Conservation (phyloP, 2,329 filamentous ascomycete species). For the Ascochyta clinopodiicola region DNA sequence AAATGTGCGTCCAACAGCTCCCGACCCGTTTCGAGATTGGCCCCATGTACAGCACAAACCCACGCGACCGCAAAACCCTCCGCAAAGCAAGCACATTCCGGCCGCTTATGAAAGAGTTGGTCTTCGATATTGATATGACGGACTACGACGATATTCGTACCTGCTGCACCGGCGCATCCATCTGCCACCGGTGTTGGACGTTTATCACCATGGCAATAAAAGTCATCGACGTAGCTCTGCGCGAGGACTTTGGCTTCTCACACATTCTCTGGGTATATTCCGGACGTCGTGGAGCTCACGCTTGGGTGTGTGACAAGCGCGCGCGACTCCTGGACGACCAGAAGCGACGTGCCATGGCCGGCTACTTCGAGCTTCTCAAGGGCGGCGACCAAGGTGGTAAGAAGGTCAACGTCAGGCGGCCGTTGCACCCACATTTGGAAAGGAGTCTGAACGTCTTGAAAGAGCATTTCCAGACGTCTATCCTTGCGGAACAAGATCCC, state of each 20-base stretch:
- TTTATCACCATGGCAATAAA: slow-evolving; percentile 99
- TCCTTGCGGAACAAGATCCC: slow-evolving; percentile 85
- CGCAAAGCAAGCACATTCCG: slow-evolving; percentile 82
- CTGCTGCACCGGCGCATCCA: slow-evolving; percentile 91
- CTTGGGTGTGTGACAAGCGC: slow-evolving; percentile 94
- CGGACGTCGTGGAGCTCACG: slow-evolving; percentile 93
- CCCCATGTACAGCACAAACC: slow-evolving; percentile 94
- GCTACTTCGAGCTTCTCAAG: slow-evolving; percentile 88
- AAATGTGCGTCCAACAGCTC: slow-evolving; percentile 86
- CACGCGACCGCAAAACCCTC: slow-evolving; percentile 87
- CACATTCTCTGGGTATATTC: slow-evolving; percentile 99
- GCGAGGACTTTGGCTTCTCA: slow-evolving; percentile 94
- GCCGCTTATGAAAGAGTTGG: slow-evolving; percentile 89
- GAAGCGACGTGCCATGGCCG: slow-evolving; percentile 81
- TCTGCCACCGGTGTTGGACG: slow-evolving; percentile 92
- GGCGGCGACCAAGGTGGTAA: slow-evolving; percentile 87
- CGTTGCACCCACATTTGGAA: slow-evolving; percentile 86
- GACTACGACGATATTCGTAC: slow-evolving; percentile 98
- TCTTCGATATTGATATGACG: slow-evolving; percentile 99
- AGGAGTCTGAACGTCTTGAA: slow-evolving; percentile 87
- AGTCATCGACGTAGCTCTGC: slow-evolving; percentile 82
- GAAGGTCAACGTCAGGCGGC: slow-evolving; percentile 81
- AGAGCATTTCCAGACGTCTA: slow-evolving; percentile 80
- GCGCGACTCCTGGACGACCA: slow-evolving; percentile 85
- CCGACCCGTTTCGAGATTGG: slow-evolving; percentile 98